Base-by-base conservation (phyloP, 176 grass and related monocot genomes). In the Thalia dealbata region DNA sequence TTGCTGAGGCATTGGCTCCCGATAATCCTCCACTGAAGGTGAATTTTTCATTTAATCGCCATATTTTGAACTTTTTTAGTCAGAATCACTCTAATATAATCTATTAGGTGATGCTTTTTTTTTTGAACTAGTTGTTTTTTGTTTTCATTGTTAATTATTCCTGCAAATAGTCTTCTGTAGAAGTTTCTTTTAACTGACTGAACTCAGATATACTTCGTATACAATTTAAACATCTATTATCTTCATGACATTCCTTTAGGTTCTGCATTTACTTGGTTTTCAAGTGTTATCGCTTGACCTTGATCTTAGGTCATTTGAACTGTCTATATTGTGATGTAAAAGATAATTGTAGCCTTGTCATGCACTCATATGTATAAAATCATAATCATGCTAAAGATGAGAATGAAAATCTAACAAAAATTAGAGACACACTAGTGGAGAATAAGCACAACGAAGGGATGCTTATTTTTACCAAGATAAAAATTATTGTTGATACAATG, bases 11-110 rank as follows among this genome's bases (percentile, higher is more conserved):
- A 76, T 86, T 99, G 75, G 95, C 95, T 66, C 95, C 95, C 65
- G 95, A 95, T 74, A 95, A 91, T 70, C 90, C 95, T 73, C 95
- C 90, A 62, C 26, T 99, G 58, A 99, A 99, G 86, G 95, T 95
- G 64, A 44, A n/a, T n/a, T 48, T 75, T 62, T 61, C 67, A 19
- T 79, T 72, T 62, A 61, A 14, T 50, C 52, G 65, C 19, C 10
- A 52, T 22, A 65, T 43, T 52, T 85, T n/a, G n/a, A n/a, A n/a
- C n/a, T n/a, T n/a, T n/a, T n/a, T n/a, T n/a, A n/a, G n/a, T n/a
- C n/a, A n/a, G n/a, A n/a, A n/a, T n/a, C n/a, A n/a, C n/a, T n/a
- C n/a, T n/a, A n/a, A n/a, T n/a, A n/a, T n/a, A n/a, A n/a, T n/a
- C n/a, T n/a, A n/a, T n/a, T n/a, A n/a, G n/a, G n/a, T 58, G 7